Base-by-base conservation (phyloP, 2,329 filamentous ascomycete species). In the Penicillium sp. region DNA sequence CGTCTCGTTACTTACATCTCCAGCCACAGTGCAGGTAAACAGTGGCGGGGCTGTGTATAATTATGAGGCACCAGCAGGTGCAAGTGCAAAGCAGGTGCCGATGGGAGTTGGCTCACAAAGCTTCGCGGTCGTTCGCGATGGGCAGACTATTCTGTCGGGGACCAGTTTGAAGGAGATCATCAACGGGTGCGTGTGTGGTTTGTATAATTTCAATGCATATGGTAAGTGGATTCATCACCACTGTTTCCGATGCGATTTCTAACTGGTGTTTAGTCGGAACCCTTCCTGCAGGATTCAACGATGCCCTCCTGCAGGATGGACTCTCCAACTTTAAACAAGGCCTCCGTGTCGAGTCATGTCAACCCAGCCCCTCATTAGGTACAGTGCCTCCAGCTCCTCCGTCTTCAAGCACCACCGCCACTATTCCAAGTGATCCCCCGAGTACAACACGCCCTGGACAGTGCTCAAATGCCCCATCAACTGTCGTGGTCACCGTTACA, bases 1-100 rank as follows among this genome's bases (percentile, higher is more conserved):
- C 9, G 80, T 82, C 15, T 76, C 81, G 0, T 67, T 84, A 23
- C 75, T 84, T 56, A 78, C 73, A 50, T 68, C 72, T 1, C 70
- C 76, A 1, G 82, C 76, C 2, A 78, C 69, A 0, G 65, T 84
- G 6, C 72, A 75, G 4, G 73, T 81, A 2, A 62, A 62, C 11
- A 62, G 50, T 2, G 63, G 63, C 0, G 60, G 58, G 0, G 61
- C 21, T 5, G 27, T 60, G 5, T 57, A 62, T 15, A 38, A 47
- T 11, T 65, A 58, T 9, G 51, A 64, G 4, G 79, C 78, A 2
- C 73, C 77, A 0, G 77, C 76, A 0, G 78, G 77, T 5, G 72
- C 77, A 5, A 76, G 69, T 41, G 70, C 76, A n/a, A 74, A 72
- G 58, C 67, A 73, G 33, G 67, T 80, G 0, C 68, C 70, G 46